These are phyloP conservation scores for Boletus rubropictus DNA, from an alignment of 768 basidiomycete genomes.

Conservation along the genomic window DNA sequence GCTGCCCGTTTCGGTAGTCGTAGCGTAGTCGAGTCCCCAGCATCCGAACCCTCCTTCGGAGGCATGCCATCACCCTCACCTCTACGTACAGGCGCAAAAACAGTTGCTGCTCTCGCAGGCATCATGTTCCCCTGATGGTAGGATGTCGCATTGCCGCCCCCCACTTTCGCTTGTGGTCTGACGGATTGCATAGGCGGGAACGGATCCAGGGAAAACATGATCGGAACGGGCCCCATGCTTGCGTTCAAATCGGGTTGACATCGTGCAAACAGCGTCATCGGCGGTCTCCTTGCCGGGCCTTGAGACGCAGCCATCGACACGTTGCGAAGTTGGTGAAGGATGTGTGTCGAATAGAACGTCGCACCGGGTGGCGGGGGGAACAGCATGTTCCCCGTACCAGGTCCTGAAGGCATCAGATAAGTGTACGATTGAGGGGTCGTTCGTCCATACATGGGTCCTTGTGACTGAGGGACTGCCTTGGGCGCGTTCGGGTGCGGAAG, in stretches of 20 bases:
- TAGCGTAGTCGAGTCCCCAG: not conserved
- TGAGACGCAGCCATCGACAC: conserved; percentile 7
- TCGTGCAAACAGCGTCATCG: conserved; percentile 54
- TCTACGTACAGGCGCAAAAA: conserved; percentile 29
- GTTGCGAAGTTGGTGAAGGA: conserved; percentile 24
- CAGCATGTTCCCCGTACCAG: conserved; percentile 3
- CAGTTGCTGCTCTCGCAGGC: conserved; percentile 28
- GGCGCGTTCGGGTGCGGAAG: conserved; percentile 53
- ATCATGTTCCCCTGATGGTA: not conserved
- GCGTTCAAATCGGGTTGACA: conserved; percentile 45
- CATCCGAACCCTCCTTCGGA: not conserved
- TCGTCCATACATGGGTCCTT: conserved; percentile 59
- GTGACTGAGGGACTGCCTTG: conserved; percentile 28
- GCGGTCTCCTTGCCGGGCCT: conserved; percentile 21
- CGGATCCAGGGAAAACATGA: conserved; percentile 55
- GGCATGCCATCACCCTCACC: not conserved
- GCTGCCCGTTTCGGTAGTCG: conserved; percentile 19
- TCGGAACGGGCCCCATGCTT: conserved; percentile 54
- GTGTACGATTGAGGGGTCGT: conserved; percentile 16
- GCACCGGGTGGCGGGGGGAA: conserved; percentile 20
- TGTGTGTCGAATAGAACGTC: conserved; percentile 26
- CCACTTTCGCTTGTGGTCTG: not conserved
- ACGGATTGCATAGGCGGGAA: conserved; percentile 21
- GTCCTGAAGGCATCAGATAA: conserved; percentile 3
- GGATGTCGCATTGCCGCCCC: not conserved